Evolutionary conservation across 1,284 basidiomycete species (phyloP), one percentile per base, ranked within the genome.

Genomic region (Lignosus rhinocerotis): DNA sequence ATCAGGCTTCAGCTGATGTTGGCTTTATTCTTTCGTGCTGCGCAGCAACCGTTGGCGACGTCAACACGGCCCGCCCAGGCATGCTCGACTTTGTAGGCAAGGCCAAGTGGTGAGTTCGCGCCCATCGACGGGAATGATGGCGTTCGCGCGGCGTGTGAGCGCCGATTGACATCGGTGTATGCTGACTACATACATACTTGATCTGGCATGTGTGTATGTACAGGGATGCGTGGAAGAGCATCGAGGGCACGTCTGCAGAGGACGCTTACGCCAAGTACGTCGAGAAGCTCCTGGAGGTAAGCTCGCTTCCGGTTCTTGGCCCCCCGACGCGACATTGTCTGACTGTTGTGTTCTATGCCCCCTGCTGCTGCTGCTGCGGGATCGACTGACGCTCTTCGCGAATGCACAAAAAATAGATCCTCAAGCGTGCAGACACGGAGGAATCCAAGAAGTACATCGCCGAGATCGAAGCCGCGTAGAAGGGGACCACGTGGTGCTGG

Each of bases 161-260:
- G 53, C 56, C 30, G 55, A 46, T 43, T 6, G 25, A 17, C 31
- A 17, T 48, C 47, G 49, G 42, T 53, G 42, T 21, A 48, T 42
- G 38, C 55, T 61, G 39, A 55, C 30, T 14, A 19, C 1, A 17
- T 32, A 30, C 33, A n/a, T n/a, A 44, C 49, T 25, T 34, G 39
- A 19, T 47, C 11, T 6, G 14, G 16, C n/a, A 19, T 49, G 32
- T 7, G 32, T 50, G 44, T 7, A 36, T 50, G 44, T 53, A 41
- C 66, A 91, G 92, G 92, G 86, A 93, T 71, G 94, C 94, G n/a
- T 96, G 93, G 92, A 83, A 87, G 46, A 72, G 69, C n/a, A 80
- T 90, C 61, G 82, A 94, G 75, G 93, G 88, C 34, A 83, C 75
- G 75, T 80, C 83, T 53, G 82, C 84, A 74, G 90, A 93, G 68